phyloP scores from a whole-genome alignment of 495 filamentous ascomycete genomes.

The Penicillium antarcticum region DNA sequence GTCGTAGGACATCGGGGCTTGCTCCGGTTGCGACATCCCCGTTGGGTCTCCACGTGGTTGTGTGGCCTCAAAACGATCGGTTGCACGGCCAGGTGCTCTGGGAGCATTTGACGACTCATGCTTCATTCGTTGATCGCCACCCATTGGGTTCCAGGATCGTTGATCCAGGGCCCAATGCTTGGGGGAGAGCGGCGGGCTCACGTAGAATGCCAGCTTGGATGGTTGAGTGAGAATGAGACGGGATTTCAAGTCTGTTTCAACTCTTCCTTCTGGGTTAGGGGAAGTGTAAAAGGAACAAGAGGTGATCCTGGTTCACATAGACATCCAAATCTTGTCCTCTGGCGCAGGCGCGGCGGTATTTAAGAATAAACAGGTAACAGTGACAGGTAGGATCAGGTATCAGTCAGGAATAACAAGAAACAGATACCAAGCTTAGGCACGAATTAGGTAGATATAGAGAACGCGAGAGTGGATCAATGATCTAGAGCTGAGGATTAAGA shows the following conservation, averaged over 20 bases:
- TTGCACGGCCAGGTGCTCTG: slow-evolving; percentile 18
- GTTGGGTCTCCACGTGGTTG: slow-evolving; percentile 37
- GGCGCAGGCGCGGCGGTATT: slow-evolving; percentile 1
- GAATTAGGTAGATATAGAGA: slow-evolving; percentile 3
- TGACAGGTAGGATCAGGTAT: not conserved
- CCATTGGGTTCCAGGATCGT: slow-evolving; percentile 57
- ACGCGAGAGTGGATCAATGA: not conserved
- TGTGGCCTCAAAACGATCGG: slow-evolving; percentile 35
- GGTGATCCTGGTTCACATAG: slow-evolving; percentile 5
- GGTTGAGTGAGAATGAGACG: not conserved
- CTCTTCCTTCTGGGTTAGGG: not conserved
- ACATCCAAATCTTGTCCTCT: slow-evolving; percentile 8
- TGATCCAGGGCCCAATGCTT: slow-evolving; percentile 51
- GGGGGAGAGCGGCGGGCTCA: slow-evolving; percentile 56
- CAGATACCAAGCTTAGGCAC: not conserved
- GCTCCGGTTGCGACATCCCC: slow-evolving; percentile 34
- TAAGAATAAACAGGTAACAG: not conserved
- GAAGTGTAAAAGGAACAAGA: not conserved
- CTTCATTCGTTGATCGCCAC: slow-evolving; percentile 65
- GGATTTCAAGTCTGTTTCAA: not conserved
- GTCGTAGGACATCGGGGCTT: slow-evolving; percentile 32
- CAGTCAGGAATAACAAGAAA: not conserved
- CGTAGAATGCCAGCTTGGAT: slow-evolving; percentile 60
- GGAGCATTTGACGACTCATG: slow-evolving; percentile 49
- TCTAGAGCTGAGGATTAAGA: not conserved